phyloP scores from a whole-genome alignment of 306 rosid genomes.

The Ochetophila trinervis region DNA sequence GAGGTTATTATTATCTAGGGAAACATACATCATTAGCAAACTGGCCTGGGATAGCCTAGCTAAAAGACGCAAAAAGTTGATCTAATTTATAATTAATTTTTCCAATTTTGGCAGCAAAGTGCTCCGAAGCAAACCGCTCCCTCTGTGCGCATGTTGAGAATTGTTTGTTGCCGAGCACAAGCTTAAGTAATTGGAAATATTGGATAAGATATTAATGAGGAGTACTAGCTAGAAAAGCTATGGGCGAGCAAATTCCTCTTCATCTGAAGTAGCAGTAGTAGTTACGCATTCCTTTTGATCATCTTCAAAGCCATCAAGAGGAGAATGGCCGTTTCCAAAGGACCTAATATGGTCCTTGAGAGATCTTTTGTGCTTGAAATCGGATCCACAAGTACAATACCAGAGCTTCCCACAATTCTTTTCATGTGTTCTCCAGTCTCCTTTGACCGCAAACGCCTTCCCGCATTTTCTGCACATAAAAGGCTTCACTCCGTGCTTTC shows the following conservation, averaged over 20 bases:
- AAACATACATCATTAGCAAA: slow-evolving; percentile 24
- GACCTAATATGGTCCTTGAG: slow-evolving; percentile 86
- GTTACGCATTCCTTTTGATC: slow-evolving; percentile 60
- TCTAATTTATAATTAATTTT: neutral
- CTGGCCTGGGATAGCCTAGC: slow-evolving; percentile 11
- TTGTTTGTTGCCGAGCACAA: slow-evolving; percentile 85
- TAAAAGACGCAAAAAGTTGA: neutral
- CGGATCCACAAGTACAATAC: slow-evolving; percentile 96
- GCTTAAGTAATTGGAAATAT: slow-evolving; percentile 7
- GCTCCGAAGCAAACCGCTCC: slow-evolving; percentile 79
- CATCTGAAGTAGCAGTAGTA: slow-evolving; percentile 48
- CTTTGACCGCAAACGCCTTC: slow-evolving; percentile 82
- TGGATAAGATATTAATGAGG: too few species aligned
- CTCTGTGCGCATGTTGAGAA: slow-evolving; percentile 48
- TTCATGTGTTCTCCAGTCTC: slow-evolving; percentile 98
- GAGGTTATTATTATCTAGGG: slow-evolving; percentile 31
- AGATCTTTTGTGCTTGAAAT: slow-evolving; percentile 88
- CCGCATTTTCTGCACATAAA: slow-evolving; percentile 83
- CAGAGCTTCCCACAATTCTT: slow-evolving; percentile 94
- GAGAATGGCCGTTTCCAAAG: slow-evolving; percentile 73
- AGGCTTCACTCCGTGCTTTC: slow-evolving; percentile 88
- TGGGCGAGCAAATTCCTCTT: slow-evolving; percentile 24
- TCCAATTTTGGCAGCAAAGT: slow-evolving; percentile 29
- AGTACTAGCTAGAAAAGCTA: too few species aligned
- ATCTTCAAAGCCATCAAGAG: slow-evolving; percentile 53